phyloP scores from a whole-genome alignment of 202 grass and related monocot genomes.

The Carex sylvatica region DNA sequence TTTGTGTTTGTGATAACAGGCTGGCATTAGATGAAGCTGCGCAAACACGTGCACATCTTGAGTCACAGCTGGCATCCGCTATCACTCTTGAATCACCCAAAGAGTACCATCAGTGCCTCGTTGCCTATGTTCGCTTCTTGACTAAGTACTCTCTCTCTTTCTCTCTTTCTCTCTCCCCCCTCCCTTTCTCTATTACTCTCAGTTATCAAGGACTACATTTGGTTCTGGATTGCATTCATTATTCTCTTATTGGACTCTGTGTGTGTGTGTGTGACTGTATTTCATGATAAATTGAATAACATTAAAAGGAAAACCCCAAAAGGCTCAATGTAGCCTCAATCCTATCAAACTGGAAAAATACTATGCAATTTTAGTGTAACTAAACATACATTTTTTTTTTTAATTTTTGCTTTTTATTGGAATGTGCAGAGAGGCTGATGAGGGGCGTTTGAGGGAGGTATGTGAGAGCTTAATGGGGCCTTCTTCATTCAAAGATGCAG shows the following conservation, averaged over 20 bases:
- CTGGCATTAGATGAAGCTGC: slow-evolving; percentile 74
- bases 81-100: slow-evolving; percentile 80
- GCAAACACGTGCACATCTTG: slow-evolving; percentile 85
- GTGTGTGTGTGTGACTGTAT: background rate
- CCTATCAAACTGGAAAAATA: background rate
- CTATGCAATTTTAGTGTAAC: slow-evolving; percentile 1
- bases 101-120: slow-evolving; percentile 85
- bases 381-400: slow-evolving; percentile 13
- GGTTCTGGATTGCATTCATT: background rate
- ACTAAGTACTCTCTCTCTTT: slow-evolving; percentile 48
- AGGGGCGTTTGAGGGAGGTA: slow-evolving; percentile 73
- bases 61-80: slow-evolving; percentile 79
- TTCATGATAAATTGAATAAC: background rate
- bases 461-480: slow-evolving; percentile 90
- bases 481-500: slow-evolving; percentile 46
- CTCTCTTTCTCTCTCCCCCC: background rate
- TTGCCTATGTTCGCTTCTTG: slow-evolving; percentile 87
- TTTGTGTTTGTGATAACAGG: slow-evolving; percentile 23
- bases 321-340: background rate
- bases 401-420: slow-evolving; percentile 1
- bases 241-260: background rate
- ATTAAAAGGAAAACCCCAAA: background rate
- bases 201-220: no score
- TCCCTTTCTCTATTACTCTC: no score
- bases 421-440: slow-evolving; percentile 77